These are phyloP conservation scores for Gilbertella persicaria DNA, from an alignment of 371 early-diverging fungal species.

Conservation along the genomic window DNA sequence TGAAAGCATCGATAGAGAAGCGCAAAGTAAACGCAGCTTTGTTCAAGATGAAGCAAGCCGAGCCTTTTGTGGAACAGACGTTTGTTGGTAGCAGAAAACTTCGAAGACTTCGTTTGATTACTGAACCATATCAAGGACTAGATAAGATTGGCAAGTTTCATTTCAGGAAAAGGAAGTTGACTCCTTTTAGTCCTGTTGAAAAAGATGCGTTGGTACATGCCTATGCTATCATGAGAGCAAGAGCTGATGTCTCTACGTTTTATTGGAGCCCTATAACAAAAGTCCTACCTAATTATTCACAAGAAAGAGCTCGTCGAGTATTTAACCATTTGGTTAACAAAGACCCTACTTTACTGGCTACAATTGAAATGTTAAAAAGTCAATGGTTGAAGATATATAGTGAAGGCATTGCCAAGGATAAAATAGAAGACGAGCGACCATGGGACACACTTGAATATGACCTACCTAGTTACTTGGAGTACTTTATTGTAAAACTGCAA, in stretches of 20 bases:
- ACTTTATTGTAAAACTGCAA: constrained; percentile 14
- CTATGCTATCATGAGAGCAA: constrained; percentile 21
- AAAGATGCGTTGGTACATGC: constrained; percentile 15
- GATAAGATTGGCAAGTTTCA: not conserved
- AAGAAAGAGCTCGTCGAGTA: constrained; percentile 11
- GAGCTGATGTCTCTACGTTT: constrained; percentile 8
- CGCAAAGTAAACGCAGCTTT: constrained; percentile 5
- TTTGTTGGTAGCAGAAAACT: constrained; percentile 22
- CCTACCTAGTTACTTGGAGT: constrained; percentile 11
- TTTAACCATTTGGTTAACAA: not conserved
- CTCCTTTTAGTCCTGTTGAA: constrained; percentile 12
- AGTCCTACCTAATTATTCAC: constrained; percentile 1
- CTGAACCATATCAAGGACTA: not conserved
- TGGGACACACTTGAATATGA: constrained; percentile 22
- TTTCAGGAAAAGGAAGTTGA: not conserved
- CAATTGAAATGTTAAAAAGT: constrained; percentile 2
- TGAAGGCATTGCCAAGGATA: constrained; percentile 9
- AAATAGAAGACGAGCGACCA: constrained; percentile 14
- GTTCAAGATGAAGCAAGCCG: not conserved
- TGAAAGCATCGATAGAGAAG: constrained; percentile 14
- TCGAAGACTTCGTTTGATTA: constrained; percentile 2
- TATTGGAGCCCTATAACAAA: constrained; percentile 18
- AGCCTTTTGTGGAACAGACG: constrained; percentile 7
- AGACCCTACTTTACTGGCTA: not conserved
- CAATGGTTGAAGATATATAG: constrained; percentile 15